phyloP scores from a whole-genome alignment of 208 protist species.

The Leishmania turanica region DNA sequence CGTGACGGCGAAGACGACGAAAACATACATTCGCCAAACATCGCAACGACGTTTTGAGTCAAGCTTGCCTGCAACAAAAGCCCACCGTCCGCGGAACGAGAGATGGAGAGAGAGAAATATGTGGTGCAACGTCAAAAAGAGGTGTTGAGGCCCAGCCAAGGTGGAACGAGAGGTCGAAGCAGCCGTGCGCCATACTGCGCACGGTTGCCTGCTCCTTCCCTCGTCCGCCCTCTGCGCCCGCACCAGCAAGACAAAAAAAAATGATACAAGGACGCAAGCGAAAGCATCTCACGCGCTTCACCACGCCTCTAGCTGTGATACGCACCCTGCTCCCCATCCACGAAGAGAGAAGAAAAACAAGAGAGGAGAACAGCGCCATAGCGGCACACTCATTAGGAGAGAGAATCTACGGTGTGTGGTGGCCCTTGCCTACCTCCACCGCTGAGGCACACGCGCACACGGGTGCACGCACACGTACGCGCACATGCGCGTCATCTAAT shows the following conservation, averaged over 20 bases:
- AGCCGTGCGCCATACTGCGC: neutral
- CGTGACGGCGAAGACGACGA: neutral
- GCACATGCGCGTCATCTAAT: constrained; percentile 6
- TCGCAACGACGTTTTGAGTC: neutral
- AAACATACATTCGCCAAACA: neutral
- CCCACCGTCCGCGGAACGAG: neutral
- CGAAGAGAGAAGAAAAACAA: neutral
- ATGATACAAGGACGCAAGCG: neutral
- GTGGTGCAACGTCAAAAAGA: neutral
- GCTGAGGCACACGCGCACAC: neutral
- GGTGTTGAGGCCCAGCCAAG: neutral
- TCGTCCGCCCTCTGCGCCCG: neutral
- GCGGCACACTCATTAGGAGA: neutral
- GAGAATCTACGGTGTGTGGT: neutral
- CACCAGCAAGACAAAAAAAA: neutral
- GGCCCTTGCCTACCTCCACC: neutral
- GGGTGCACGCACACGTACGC: neutral
- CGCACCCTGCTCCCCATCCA: neutral
- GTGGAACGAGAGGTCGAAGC: neutral
- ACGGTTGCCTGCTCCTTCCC: neutral
- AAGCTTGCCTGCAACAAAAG: neutral
- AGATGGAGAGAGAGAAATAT: neutral
- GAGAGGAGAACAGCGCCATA: neutral
- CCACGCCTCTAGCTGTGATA: neutral
- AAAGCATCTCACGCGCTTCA: neutral